Percentiles rank a stretch among this genome's conserved stretches.
Conservation (phyloP, 768 basidiomycete genomes). For the Fomitopsis pulvina region DNA sequence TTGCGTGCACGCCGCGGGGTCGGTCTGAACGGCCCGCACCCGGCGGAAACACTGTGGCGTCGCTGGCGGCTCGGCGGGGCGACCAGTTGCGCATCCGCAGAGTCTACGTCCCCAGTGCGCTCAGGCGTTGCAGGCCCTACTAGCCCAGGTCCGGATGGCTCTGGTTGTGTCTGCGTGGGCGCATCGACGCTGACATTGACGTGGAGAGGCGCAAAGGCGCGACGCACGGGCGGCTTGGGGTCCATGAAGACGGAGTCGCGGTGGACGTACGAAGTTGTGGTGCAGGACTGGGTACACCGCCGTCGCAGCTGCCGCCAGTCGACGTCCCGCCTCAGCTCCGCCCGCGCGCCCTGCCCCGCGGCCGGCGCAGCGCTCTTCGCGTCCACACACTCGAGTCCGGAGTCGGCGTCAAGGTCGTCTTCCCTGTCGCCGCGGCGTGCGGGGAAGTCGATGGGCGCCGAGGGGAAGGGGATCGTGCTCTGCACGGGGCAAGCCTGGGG, state of each 20-base stretch:
- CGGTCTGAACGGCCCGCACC: not conserved
- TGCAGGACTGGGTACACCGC: constrained; percentile 27
- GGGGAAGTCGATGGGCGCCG: constrained; percentile 18
- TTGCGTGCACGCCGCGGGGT: constrained; percentile 26
- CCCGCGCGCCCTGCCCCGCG: too few relatives aligned
- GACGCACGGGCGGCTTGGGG: not conserved
- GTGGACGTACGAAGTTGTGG: constrained; percentile 19
- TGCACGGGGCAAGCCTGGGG: too few relatives aligned
- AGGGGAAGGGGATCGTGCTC: constrained; percentile 33
- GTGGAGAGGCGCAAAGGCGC: not conserved
- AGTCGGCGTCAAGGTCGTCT: constrained; percentile 16
- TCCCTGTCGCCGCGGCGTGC: constrained; percentile 11
- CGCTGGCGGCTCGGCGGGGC: not conserved
- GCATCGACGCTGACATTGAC: not conserved
- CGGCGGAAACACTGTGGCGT: constrained; percentile 1
- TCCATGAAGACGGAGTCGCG: not conserved
- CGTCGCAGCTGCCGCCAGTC: constrained; percentile 20
- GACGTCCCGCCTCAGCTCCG: not conserved
- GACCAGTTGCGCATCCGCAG: not conserved
- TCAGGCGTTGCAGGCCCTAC: too few relatives aligned
- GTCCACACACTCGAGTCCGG: not conserved
- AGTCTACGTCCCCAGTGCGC: too few relatives aligned
- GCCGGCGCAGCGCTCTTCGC: too few relatives aligned
- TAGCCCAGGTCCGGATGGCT: too few relatives aligned
- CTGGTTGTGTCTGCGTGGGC: not conserved